Evolutionary conservation across 2,329 filamentous ascomycete genomes (phyloP), one percentile per base, ranked within the genome.

Genomic region (Pezicula rhizophila): DNA sequence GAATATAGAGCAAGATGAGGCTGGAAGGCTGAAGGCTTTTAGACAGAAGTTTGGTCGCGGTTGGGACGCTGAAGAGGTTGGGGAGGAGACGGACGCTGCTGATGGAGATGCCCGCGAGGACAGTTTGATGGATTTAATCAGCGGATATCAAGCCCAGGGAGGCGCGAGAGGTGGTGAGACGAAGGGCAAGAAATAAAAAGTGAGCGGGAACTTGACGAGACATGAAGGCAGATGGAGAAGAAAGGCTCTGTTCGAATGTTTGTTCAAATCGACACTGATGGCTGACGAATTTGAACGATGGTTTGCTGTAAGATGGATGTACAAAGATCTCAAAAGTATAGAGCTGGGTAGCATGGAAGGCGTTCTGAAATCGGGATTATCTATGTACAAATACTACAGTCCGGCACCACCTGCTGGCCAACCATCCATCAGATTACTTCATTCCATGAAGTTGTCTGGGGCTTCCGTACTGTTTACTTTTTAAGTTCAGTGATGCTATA

Each of bases 1-100:
- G 65, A 96, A 93, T 67, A 78, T 96, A 50, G 93, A 99, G 72
- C 83, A 95, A 55, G 93, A 99, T 68, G 93, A 97, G 77, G 92
- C 93, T 3, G 93, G 93, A 15, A 82, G 87, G 64, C 71, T 99
- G 62, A 87, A 85, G 46, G 87, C 88, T 48, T 99, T 99, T 74
- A 79, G 93, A 61, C 79, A 78, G 53, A 79, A 87, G 49, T 99
- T 91, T 73, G 93, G 93, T 23, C 76, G 85, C 51, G 82, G 82
- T 10, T 99, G 88, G 76, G 93, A 99, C 71, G 74, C 80, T 20
- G 71, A 66, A 8, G 69, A 64, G 49, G 57, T 57, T 34, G 67
- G 61, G 25, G 65, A 58, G 10, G 63, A 66, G 46, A 63, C 65
- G 45, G 59, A 49, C n/a, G 58, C 49, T 28, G 55, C 55, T 26